phyloP scores from a whole-genome alignment of 2,329 filamentous ascomycete genomes.

The Fusarium verrucosum region DNA sequence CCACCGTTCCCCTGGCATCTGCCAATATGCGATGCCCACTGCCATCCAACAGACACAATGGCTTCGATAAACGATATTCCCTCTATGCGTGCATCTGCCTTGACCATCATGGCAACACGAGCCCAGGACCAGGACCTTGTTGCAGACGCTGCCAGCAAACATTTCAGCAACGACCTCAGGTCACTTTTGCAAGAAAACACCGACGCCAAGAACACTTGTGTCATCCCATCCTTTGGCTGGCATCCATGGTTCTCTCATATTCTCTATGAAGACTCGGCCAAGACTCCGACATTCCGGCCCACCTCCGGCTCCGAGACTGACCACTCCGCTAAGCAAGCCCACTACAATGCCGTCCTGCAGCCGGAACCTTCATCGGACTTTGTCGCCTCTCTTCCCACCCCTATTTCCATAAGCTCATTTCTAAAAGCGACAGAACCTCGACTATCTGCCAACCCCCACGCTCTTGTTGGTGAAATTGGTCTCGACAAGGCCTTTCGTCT shows the following conservation, averaged over 20 bases:
- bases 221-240: constrained; percentile 82
- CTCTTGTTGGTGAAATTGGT: constrained; percentile 80
- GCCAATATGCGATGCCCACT: constrained; percentile 81
- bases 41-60: constrained; percentile 85
- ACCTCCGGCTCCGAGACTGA: constrained; percentile 23
- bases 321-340: constrained; percentile 56
- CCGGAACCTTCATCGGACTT: constrained; percentile 58
- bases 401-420: constrained; percentile 67
- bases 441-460: constrained; percentile 66
- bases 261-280: constrained; percentile 69
- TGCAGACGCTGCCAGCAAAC: constrained; percentile 65
- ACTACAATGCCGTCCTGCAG: constrained; percentile 75
- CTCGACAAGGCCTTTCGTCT: constrained; percentile 81
- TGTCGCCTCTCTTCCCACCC: constrained; percentile 64
- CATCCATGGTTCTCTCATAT: constrained; percentile 88
- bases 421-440: constrained; percentile 64
- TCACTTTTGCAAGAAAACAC: neutral
- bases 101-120: constrained; percentile 82
- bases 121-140: constrained; percentile 80
- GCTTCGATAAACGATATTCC: constrained; percentile 65
- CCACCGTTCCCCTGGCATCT: constrained; percentile 72
- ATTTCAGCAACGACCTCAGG: constrained; percentile 54
- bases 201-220: neutral
- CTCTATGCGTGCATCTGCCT: constrained; percentile 69
- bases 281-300: constrained; percentile 51